Evolutionary conservation across 192 early-diverging fungal genomes (phyloP).

Genomic region (Coemansia sp.): DNA sequence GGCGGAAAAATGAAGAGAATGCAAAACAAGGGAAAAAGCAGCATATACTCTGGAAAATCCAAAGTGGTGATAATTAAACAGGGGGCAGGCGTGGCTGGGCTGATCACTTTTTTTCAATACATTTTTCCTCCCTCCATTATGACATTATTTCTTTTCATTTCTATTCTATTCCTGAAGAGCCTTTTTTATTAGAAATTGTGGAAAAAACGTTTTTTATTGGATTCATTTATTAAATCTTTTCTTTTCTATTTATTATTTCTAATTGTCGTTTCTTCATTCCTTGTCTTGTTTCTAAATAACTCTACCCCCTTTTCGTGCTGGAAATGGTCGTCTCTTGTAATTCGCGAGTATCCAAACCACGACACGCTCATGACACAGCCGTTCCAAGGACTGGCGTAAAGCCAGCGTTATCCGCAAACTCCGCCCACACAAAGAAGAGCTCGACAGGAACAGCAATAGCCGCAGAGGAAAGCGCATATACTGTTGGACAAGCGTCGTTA

Average conservation of each 20-base stretch:
- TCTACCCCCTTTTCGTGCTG: neutral
- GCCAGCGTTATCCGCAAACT: neutral
- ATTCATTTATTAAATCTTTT: slow-evolving; percentile 11
- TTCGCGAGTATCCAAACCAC: neutral
- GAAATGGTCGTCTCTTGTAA: slow-evolving; percentile 3
- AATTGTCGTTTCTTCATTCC: neutral
- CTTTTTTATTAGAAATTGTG: neutral
- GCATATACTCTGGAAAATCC: no score
- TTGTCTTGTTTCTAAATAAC: neutral
- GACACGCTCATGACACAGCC: neutral
- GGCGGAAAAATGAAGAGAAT: neutral
- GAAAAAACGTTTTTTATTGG: neutral
- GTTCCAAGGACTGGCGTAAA: neutral
- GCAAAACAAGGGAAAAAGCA: no score
- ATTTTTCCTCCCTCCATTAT: no score
- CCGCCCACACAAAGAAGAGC: neutral
- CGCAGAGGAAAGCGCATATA: slow-evolving; percentile 5
- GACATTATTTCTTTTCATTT: no score
- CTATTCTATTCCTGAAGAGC: no score
- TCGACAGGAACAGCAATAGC: neutral
- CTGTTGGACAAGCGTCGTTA: neutral
- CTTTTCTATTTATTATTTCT: neutral
- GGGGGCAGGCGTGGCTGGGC: no score
- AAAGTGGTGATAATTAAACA: no score
- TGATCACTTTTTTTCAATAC: no score